A percentile compares a stretch with the other conserved stretches of the same genome.
phyloP scores from a whole-genome alignment of 179 eudicot genomes.

The Drosera spatulata region DNA sequence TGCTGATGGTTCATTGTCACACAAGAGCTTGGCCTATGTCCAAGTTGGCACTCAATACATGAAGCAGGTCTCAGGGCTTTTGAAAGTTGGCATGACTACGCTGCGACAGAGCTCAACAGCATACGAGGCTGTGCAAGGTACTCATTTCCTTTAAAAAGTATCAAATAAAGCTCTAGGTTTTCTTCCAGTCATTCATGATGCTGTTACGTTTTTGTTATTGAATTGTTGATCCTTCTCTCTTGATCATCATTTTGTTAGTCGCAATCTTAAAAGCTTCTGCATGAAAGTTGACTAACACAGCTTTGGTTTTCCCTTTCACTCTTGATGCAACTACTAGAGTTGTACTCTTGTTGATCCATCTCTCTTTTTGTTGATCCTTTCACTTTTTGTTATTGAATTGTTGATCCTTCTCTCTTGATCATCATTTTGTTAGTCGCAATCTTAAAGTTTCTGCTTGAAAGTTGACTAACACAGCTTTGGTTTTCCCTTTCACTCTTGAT shows the following conservation, averaged over 20 bases:
- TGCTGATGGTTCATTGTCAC: slow-evolving; percentile 59
- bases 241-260: background rate
- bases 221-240: too few relatives aligned
- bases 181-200: too few relatives aligned
- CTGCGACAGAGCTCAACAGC: slow-evolving; percentile 68
- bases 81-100: slow-evolving; percentile 79
- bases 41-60: slow-evolving; percentile 79
- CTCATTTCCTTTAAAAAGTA: slow-evolving; percentile 1
- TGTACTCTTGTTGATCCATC: too few relatives aligned
- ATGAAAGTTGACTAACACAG: background rate
- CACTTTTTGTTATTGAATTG: too few relatives aligned
- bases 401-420: background rate
- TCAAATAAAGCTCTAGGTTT: too few relatives aligned
- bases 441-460: background rate
- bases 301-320: too few relatives aligned
- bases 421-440: background rate
- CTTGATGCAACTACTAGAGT: slow-evolving; percentile 22
- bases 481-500: slow-evolving; percentile 5
- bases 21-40: slow-evolving; percentile 79
- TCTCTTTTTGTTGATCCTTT: too few relatives aligned
- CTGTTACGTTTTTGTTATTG: too few relatives aligned
- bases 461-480: slow-evolving; percentile 2
- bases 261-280: background rate
- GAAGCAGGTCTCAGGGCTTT: slow-evolving; percentile 81
- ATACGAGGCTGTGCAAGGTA: slow-evolving; percentile 81